A percentile compares a stretch with the other conserved stretches of the same genome.
Conservation (phyloP, 768 basidiomycete species). For the Boletus rubroflammeus region DNA sequence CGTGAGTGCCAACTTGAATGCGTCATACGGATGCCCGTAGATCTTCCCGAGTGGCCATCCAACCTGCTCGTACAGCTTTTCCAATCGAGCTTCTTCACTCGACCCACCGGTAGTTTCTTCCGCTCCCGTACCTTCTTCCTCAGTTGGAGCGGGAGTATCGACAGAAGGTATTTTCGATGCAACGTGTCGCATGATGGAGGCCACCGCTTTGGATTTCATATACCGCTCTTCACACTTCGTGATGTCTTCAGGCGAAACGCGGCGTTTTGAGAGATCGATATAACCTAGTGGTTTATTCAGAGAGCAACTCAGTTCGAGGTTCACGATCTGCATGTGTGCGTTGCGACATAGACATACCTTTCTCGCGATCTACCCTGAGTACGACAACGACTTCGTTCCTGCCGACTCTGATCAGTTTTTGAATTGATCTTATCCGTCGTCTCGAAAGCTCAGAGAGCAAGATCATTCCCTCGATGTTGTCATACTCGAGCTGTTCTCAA, state of each 20-base stretch:
- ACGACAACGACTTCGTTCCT: constrained; percentile 99
- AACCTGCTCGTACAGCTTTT: constrained; percentile 84
- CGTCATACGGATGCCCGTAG: constrained; percentile 95
- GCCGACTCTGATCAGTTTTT: constrained; percentile 96
- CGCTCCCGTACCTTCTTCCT: constrained; percentile 18
- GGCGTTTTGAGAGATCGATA: constrained; percentile 97
- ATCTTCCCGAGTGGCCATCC: constrained; percentile 91
- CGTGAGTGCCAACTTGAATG: constrained; percentile 96
- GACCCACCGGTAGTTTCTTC: constrained; percentile 32
- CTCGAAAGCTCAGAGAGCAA: constrained; percentile 96
- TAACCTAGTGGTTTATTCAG: constrained; percentile 58
- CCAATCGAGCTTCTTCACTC: constrained; percentile 77
- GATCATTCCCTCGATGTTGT: constrained; percentile 99
- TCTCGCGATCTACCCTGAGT: constrained; percentile 97
- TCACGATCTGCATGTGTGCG: not conserved
- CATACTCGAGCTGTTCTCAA: constrained; percentile 81
- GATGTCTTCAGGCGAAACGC: constrained; percentile 97
- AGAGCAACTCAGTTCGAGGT: not conserved
- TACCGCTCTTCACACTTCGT: constrained; percentile 98
- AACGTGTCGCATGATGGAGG: constrained; percentile 89
- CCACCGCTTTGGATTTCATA: constrained; percentile 96
- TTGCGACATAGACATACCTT: constrained; percentile 64
- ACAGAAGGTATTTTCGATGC: constrained; percentile 70
- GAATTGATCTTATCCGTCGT: constrained; percentile 93
- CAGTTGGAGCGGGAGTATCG: constrained; percentile 28